Evolutionary conservation across 345 rosid genomes (phyloP), one percentile per base, ranked within the genome.

Genomic region (Physaria fendleri): DNA sequence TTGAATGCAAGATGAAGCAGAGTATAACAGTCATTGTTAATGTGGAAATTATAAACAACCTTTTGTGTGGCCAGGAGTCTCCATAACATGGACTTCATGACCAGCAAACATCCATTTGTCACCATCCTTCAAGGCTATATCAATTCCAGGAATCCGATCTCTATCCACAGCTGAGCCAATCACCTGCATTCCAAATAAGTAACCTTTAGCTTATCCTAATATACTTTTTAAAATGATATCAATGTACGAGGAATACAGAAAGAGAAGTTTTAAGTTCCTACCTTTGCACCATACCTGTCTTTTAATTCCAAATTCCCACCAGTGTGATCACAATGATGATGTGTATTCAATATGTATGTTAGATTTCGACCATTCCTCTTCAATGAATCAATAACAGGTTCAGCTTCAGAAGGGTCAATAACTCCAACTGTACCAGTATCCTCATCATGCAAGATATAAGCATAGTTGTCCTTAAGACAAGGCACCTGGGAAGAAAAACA

Each of bases 51-150:
- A 23, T 23, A 2, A 23, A 4, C 28, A 52, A 91, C 98, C 98
- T 85, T 62, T 81, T 6, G 96, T 92, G 72, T 92, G 95, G 18
- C 98, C 98, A 65, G 96, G 98, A 72, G 96, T 92, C 33, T 84
- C 84, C 54, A 92, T 82, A 61, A 92, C 83, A 49, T 68, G 79
- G 60, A 78, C 93, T 78, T 88, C 96, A 74, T 92, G 98, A 54
- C 90, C 95, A 28, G 93, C 98, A 74, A 92, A 92, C 96, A 88
- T 92, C 98, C 98, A 92, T 57, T 74, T 88, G 56, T 92, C 98
- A 66, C 90, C 90, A 79, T 81, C 96, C 48, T 77, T 86, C 59
- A 92, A 77, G 56, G 60, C 81, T 58, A 88, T 88, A 72, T 88
- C 98, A 46, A 92, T 88, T 24, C 98, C 98, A 32, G 98, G 98